Base-by-base conservation (phyloP, 495 filamentous ascomycete genomes). In the Penicillium mononematosum region DNA sequence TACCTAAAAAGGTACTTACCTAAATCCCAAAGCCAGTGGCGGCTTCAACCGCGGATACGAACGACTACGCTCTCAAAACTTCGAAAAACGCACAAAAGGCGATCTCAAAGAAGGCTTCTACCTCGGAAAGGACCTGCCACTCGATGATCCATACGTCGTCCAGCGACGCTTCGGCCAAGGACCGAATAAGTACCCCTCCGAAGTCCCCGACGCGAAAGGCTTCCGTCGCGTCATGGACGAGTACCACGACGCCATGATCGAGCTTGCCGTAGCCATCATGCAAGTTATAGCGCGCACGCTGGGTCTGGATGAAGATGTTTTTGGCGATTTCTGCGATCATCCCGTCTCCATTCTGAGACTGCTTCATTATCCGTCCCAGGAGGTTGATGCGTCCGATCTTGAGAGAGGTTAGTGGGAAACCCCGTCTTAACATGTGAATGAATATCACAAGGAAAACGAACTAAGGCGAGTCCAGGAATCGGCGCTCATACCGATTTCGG, bases 401-500 rank as follows among this genome's bases (percentile, higher is more conserved):
- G 65, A 65, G 44, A 50, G 58, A 43, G 61, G 59, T 58, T 45
- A 36, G 59, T 10, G 0, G 3, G 17, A 8, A 11, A 19, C 4
- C 19, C 12, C 12, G 41, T 39, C 0, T 17, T 17, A 24, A 8
- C 5, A 39, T 50, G 2, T 3, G 6, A 12, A 34, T 34, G 27
- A 29, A 29, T 12, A 8, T 5, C 0, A 14, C 31, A 14, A 34
- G 16, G 5, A 17, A 17, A 3, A 17, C 16, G 2, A 1, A 39
- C 36, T 39, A 39, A 39, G 8, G 0, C n/a, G n/a, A 17, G 16
- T 39, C 36, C 17, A 70, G 78, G 53, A 55, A 78, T 64, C 61
- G 80, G 78, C 12, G 81, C 79, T 0, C 81, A 84, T 53, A 82
- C 77, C 0, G 81, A 83, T 62, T 83, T 73, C 65, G 76, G 77